These are phyloP conservation scores for Eucalyptus curtisii DNA, from an alignment of 345 rosid species.

Conservation along the genomic window DNA sequence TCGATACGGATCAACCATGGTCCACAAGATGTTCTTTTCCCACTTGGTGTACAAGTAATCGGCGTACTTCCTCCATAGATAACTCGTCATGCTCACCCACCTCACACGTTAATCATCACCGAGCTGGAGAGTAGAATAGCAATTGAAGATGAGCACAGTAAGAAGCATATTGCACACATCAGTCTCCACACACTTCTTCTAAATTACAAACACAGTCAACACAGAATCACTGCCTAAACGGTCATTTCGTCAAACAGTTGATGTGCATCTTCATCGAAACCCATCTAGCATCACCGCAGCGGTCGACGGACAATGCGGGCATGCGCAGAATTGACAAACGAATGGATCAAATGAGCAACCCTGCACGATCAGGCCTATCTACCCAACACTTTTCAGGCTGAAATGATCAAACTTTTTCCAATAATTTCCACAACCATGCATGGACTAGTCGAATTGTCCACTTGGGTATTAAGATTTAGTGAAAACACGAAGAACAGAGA, in stretches of 20 bases:
- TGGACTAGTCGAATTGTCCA: background rate
- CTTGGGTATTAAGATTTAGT: background rate
- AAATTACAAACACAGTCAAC: background rate
- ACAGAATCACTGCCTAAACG: background rate
- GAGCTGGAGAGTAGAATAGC: background rate
- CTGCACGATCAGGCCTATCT: background rate
- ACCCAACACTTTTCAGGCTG: background rate
- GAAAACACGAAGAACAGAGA: background rate
- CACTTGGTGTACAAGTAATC: constrained; percentile 62
- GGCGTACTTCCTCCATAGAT: constrained; percentile 79
- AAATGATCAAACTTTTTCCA: background rate
- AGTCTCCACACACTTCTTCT: background rate
- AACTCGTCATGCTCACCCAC: constrained; percentile 30
- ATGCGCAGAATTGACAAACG: background rate
- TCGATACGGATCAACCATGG: constrained; percentile 72
- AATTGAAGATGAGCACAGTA: background rate
- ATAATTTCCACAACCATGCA: background rate
- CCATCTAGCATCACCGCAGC: background rate
- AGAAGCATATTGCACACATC: background rate
- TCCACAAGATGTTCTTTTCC: constrained; percentile 77
- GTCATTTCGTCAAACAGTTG: background rate
- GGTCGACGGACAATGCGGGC: background rate
- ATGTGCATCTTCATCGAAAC: background rate
- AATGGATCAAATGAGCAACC: background rate
- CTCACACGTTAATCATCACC: background rate